These are phyloP conservation scores for Bretschneidera sinensis DNA, from an alignment of 345 rosid species.

Conservation along the genomic window DNA sequence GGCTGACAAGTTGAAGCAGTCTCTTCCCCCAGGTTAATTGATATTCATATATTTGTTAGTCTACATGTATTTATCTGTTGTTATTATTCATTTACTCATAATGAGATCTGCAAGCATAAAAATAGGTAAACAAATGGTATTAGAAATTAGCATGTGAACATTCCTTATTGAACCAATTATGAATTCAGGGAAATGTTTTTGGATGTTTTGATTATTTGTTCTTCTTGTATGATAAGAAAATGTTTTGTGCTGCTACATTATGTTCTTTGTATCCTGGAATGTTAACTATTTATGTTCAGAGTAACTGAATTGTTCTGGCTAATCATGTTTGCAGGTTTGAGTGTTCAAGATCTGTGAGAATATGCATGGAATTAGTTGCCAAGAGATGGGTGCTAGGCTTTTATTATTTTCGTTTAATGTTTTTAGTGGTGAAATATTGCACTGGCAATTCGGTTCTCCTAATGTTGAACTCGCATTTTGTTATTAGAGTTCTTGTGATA, in stretches of 20 bases:
- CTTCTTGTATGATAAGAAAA: too few relatives aligned
- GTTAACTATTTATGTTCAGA: not conserved
- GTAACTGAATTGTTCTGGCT: not conserved
- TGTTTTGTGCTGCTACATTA: not conserved
- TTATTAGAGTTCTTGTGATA: too few relatives aligned
- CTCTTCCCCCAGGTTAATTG: conserved; percentile 82
- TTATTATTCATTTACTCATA: not conserved
- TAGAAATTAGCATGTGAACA: too few relatives aligned
- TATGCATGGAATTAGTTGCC: too few relatives aligned
- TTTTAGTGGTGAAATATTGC: not conserved
- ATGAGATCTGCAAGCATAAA: not conserved
- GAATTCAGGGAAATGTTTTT: not conserved
- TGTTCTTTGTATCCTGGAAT: not conserved
- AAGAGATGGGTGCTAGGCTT: too few relatives aligned
- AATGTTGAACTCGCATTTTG: too few relatives aligned
- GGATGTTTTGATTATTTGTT: too few relatives aligned
- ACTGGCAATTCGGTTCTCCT: not conserved
- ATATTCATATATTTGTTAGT: not conserved
- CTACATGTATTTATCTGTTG: not conserved
- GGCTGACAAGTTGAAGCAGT: conserved; percentile 94
- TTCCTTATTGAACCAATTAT: not conserved
- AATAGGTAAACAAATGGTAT: not conserved
- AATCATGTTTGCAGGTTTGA: conserved; percentile 57
- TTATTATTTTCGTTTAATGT: too few relatives aligned
- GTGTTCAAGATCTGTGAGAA: conserved; percentile 61